Evolutionary conservation across 2,329 filamentous ascomycete species (phyloP).

Genomic region (Hypoxylon sp.): DNA sequence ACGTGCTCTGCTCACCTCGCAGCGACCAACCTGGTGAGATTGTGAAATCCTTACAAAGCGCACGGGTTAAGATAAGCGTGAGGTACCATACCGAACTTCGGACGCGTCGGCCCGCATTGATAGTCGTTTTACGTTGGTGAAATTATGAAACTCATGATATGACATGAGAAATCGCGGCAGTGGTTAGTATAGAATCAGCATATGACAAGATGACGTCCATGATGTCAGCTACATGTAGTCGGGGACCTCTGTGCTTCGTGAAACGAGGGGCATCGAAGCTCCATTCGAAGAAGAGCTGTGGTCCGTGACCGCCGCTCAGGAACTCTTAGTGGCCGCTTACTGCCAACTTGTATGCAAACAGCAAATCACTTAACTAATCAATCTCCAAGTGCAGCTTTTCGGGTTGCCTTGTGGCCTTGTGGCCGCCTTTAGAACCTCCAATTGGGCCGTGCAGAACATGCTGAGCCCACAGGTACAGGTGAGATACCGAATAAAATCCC

Average conservation of each 20-base stretch:
- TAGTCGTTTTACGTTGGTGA: constrained; percentile 19
- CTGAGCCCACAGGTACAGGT: constrained; percentile 40
- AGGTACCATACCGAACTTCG: constrained; percentile 44
- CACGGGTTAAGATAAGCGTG: constrained; percentile 44
- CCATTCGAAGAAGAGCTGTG: constrained; percentile 5
- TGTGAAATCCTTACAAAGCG: constrained; percentile 37
- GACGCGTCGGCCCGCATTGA: constrained; percentile 42
- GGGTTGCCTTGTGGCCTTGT: constrained; percentile 46
- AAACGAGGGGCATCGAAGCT: constrained; percentile 25
- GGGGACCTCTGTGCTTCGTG: constrained; percentile 26
- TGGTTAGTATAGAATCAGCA: constrained; percentile 21
- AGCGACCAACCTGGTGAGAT: constrained; percentile 33
- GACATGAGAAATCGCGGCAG: constrained; percentile 8
- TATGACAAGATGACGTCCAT: constrained; percentile 35
- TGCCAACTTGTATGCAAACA: constrained; percentile 44
- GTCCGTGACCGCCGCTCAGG: constrained; percentile 39
- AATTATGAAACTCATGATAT: constrained; percentile 9
- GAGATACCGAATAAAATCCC: constrained; percentile 37
- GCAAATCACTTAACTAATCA: constrained; percentile 47
- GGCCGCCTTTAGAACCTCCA: constrained; percentile 26
- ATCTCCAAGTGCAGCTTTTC: constrained; percentile 43
- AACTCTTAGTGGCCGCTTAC: constrained; percentile 42
- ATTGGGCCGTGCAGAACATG: constrained; percentile 33
- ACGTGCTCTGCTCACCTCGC: constrained; percentile 47
- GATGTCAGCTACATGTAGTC: constrained; percentile 35